These are phyloP conservation scores for Kokia cookei DNA, from an alignment of 441 rosid species.

Conservation along the genomic window DNA sequence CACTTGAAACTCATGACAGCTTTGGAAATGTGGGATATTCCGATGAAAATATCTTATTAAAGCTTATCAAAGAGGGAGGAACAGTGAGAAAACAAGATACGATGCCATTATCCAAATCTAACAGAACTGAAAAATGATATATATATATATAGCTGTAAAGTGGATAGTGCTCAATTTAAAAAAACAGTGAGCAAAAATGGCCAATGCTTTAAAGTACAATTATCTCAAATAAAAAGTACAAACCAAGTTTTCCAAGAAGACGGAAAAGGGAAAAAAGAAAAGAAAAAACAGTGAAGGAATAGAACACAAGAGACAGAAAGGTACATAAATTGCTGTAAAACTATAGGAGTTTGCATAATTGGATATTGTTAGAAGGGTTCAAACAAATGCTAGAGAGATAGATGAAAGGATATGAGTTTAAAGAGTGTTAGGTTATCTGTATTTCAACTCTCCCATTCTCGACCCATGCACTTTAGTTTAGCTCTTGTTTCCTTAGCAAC, in stretches of 20 bases:
- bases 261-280: background rate
- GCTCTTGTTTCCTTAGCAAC: background rate
- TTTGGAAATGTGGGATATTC: background rate
- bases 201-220: background rate
- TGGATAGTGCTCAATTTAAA: background rate
- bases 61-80: background rate
- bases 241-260: background rate
- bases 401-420: background rate
- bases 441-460: conserved; percentile 11
- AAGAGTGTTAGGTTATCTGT: conserved; percentile 23
- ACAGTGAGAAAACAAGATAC: background rate
- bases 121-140: background rate
- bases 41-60: background rate
- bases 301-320: conserved; percentile 4
- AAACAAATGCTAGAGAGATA: background rate
- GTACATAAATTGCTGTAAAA: background rate
- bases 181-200: background rate
- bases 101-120: background rate
- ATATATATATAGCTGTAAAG: background rate
- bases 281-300: background rate
- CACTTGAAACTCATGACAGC: background rate
- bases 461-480: background rate
- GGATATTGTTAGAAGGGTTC: background rate
- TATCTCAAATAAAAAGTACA: background rate
- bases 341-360: background rate